These are phyloP conservation scores for Citrus trifoliata DNA, from an alignment of 345 rosid genomes.

Conservation along the genomic window DNA sequence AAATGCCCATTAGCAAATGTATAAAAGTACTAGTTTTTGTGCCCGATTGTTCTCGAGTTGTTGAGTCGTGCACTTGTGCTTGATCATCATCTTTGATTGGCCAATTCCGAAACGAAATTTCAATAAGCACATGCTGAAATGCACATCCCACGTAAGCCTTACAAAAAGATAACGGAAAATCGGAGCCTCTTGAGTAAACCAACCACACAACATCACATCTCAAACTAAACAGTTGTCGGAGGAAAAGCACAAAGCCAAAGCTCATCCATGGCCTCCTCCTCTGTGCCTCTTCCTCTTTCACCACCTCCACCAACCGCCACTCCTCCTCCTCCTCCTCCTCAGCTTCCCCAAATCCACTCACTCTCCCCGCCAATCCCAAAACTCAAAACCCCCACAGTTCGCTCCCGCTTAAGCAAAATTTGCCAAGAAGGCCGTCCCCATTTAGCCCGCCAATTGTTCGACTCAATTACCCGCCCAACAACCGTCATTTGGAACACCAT, in stretches of 20 bases:
- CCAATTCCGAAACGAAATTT: too few species aligned
- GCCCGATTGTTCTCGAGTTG: too few species aligned
- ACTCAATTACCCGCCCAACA: conserved; percentile 71
- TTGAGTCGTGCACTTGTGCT: too few species aligned
- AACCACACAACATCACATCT: not conserved
- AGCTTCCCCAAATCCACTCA: conserved; percentile 11
- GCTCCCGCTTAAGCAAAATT: conserved; percentile 69
- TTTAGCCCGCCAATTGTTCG: conserved; percentile 83
- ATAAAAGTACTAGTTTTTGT: too few species aligned
- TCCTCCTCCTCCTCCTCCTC: not conserved
- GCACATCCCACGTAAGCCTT: not conserved
- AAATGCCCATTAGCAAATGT: too few species aligned
- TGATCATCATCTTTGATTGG: too few species aligned
- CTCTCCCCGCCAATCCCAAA: conserved; percentile 33
- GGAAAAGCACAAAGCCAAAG: not conserved
- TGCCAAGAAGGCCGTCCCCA: conserved; percentile 79
- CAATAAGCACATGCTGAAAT: too few species aligned
- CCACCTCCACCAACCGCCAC: conserved; percentile 20
- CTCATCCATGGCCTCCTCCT: conserved; percentile 37
- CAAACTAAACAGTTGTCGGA: not conserved
- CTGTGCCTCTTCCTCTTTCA: conserved; percentile 36
- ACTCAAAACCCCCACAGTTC: conserved; percentile 65
- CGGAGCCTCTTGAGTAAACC: not conserved
- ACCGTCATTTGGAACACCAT: conserved; percentile 83
- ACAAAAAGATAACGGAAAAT: not conserved